phyloP scores from a whole-genome alignment of 371 early-diverging fungal genomes.

The Dichotomocladium elegans region DNA sequence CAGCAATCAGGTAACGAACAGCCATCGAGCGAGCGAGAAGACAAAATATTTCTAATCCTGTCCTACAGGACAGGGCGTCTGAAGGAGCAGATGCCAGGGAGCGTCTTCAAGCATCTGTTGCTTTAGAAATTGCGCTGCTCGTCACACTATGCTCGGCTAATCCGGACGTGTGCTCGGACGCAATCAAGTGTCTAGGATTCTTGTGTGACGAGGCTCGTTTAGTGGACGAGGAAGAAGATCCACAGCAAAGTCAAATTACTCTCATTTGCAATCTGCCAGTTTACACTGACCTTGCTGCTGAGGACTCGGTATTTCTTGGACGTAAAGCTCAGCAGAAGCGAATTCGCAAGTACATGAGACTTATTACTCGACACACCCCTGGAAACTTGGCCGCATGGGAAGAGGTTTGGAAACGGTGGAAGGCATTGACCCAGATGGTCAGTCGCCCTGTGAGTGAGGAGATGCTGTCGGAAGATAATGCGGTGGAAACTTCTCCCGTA shows the following conservation, averaged over 20 bases:
- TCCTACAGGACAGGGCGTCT: constrained; percentile 32
- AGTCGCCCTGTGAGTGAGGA: constrained; percentile 42
- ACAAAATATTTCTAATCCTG: no score
- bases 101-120: constrained; percentile 63
- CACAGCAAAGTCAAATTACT: constrained; percentile 47
- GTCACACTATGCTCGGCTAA: constrained; percentile 72
- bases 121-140: constrained; percentile 72
- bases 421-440: constrained; percentile 45
- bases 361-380: constrained; percentile 63
- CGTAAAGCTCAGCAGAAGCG: constrained; percentile 77
- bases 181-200: constrained; percentile 53
- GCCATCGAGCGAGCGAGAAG: no score
- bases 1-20: constrained; percentile 40
- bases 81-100: constrained; percentile 60
- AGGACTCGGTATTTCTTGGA: constrained; percentile 56
- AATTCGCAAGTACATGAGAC: constrained; percentile 65
- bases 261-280: constrained; percentile 63
- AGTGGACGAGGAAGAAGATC: constrained; percentile 54
- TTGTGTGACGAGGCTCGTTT: constrained; percentile 58
- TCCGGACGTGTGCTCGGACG: constrained; percentile 62
- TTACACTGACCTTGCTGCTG: constrained; percentile 63
- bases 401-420: constrained; percentile 79
- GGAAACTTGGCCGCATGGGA: constrained; percentile 85
- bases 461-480: constrained; percentile 11
- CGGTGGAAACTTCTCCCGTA: background rate